Evolutionary conservation across 129 eudicot genomes (phyloP).

Genomic region (Tanacetum coccineum): DNA sequence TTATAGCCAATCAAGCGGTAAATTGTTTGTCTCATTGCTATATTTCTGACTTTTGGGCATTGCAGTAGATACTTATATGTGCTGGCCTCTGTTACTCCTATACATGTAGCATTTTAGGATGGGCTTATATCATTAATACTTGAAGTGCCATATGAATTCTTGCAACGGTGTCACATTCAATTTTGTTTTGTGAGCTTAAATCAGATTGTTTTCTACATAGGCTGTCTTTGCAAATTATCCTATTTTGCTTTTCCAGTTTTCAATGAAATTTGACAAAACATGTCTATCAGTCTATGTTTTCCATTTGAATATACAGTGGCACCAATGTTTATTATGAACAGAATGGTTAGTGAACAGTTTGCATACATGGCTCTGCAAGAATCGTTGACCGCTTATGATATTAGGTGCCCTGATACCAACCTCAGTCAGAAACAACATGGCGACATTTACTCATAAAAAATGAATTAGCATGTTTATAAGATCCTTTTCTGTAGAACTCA

Average conservation of each 20-base stretch:
- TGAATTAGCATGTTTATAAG: not conserved
- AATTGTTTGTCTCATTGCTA: slow-evolving; percentile 14
- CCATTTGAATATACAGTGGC: no score
- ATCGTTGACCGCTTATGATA: no score
- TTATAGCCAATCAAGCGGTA: slow-evolving; percentile 96
- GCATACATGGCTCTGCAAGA: no score
- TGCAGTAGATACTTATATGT: not conserved
- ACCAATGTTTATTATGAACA: no score
- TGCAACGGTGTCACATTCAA: not conserved
- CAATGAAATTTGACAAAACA: no score
- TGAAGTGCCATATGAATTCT: slow-evolving; percentile 5
- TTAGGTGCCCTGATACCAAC: no score
- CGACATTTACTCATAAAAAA: not conserved
- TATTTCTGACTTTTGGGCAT: slow-evolving; percentile 10
- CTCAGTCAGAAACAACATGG: not conserved
- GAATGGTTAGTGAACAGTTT: no score
- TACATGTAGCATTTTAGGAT: slow-evolving; percentile 1
- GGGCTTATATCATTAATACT: not conserved
- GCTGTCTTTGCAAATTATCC: not conserved
- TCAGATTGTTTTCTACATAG: not conserved
- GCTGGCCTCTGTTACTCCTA: slow-evolving; percentile 10
- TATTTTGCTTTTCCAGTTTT: not conserved
- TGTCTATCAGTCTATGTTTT: no score
- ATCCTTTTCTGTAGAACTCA: not conserved
- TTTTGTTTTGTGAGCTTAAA: not conserved